Evolutionary conservation across 208 protist genomes (phyloP), one percentile per base, ranked within the genome.

Genomic region (Trypanosomatidae sp.): DNA sequence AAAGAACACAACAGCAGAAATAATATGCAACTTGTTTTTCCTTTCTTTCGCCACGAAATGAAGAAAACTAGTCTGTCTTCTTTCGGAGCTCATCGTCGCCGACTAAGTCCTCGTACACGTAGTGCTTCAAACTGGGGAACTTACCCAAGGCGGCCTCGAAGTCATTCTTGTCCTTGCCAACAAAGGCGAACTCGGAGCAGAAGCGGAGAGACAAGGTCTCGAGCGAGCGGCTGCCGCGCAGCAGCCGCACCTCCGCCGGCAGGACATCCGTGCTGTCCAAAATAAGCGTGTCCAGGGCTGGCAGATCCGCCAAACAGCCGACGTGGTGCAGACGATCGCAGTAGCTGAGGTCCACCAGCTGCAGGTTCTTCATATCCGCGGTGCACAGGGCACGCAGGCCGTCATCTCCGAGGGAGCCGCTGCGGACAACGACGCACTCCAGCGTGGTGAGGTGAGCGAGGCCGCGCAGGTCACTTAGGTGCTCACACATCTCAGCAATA

Each of bases 271-370:
- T 87, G 74, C 79, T 88, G 72, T 91, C 86, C 1, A 91, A 62
- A 39, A 84, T 86, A 17, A 91, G 76, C 39, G 79, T 81, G 49
- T 74, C 60, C 62, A 91, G 47, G 43, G 73, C 69, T 2, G 80
- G 80, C 10, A 91, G 62, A 28, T 65, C 58, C 30, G 79, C 66
- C 30, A 91, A 56, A 36, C 69, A 80, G n/a, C 64, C 62, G 6
- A 87, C 64, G 52, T 78, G 62, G 19, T 85, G 73, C 41, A 91
- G 41, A 17, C 86, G 85, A 36, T 88, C 83, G 67, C 83, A 91
- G 81, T 91, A 91, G 76, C 86, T 91, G 67, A 91, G 74, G 50
- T 91, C 81, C 25, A 88, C 39, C 44, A 91, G 67, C 62, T 77
- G 56, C 47, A 90, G 71, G 47, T 53, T 53, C 1, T 46, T 53